phyloP scores from a whole-genome alignment of 495 filamentous ascomycete species.

The Hapsidospora chrysogenum region DNA sequence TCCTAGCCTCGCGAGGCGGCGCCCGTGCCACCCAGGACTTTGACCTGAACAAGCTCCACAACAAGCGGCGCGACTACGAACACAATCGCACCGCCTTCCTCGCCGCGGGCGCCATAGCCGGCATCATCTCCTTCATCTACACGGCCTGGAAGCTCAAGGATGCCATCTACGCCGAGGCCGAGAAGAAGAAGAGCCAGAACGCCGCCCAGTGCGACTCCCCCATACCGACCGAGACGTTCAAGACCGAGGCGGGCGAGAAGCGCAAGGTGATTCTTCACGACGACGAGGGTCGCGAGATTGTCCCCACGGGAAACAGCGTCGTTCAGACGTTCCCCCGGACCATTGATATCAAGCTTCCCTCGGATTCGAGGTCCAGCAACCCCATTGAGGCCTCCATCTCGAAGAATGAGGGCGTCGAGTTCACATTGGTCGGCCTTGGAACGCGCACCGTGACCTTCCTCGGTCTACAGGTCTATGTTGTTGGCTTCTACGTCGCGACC shows the following conservation, averaged over 20 bases:
- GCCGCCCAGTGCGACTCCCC: conserved; percentile 27
- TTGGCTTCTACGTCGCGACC: conserved; percentile 76
- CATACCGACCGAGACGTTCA: conserved; percentile 25
- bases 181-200: conserved; percentile 8
- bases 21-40: conserved; percentile 23
- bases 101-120: conserved; percentile 24
- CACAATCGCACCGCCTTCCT: conserved; percentile 29
- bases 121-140: conserved; percentile 31
- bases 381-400: conserved; percentile 5
- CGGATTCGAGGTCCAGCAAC: conserved; percentile 6
- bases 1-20: conserved; percentile 13
- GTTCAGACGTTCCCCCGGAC: conserved; percentile 68
- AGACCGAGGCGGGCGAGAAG: conserved; percentile 20
- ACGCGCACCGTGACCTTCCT: conserved; percentile 81
- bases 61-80: conserved; percentile 22
- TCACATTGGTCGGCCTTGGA: conserved; percentile 75
- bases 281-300: conserved; percentile 43
- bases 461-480: conserved; percentile 84
- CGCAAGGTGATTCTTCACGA: conserved; percentile 39
- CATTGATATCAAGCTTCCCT: conserved; percentile 20
- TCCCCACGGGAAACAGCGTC: conserved; percentile 66
- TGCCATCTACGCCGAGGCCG: conserved; percentile 7
- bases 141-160: conserved; percentile 22
- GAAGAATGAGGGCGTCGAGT: conserved; percentile 38
- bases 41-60: conserved; percentile 25